Evolutionary conservation across 768 basidiomycete species (phyloP), one percentile per base, ranked within the genome.

Genomic region (Boletus vermiculosoides): DNA sequence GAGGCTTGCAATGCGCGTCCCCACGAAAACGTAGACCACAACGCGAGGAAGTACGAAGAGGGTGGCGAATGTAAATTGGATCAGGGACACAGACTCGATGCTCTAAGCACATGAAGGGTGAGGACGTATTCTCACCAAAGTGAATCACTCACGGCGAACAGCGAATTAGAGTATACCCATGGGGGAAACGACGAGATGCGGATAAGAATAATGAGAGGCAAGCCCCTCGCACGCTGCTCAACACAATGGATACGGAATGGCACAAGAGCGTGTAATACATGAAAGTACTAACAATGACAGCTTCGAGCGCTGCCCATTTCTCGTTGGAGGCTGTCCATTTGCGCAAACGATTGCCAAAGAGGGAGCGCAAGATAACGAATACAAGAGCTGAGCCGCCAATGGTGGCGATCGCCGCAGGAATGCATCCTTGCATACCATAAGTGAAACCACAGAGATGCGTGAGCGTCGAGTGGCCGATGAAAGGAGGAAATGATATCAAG

Each of bases 101-200:
- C 87, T 88, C 82, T 90, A 55, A 39, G 53, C 53, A 36, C 51
- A 13, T 44, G 52, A n/a, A 36, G n/a, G 12, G 40, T 64, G 45
- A 63, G 49, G 15, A 37, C 53, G 11, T 44, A 56, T 10, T 53
- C 51, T 36, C 36, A 47, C 36, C 16, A 36, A 53, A 25, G 10
- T 25, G 15, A 47, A 50, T 58, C 36, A 77, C 86, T 73, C 62
- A 88, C 88, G 23, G 89, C 85, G 64, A 91, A 91, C 20, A 94
- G 75, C 0, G 85, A 76, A 57, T 92, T 93, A n/a, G 86, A 84
- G 65, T 92, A 94, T 0, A 88, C 87, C 88, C 90, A 93, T 3
- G 92, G 90, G 45, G 90, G 91, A 69, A 94, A 83, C 5, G 92
- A 86, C 4, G 89, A 92, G 22, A 90, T 69, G 15, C 92, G 85